phyloP scores from a whole-genome alignment of 1,139 yeast species.

The Taphrina wiesneri region DNA sequence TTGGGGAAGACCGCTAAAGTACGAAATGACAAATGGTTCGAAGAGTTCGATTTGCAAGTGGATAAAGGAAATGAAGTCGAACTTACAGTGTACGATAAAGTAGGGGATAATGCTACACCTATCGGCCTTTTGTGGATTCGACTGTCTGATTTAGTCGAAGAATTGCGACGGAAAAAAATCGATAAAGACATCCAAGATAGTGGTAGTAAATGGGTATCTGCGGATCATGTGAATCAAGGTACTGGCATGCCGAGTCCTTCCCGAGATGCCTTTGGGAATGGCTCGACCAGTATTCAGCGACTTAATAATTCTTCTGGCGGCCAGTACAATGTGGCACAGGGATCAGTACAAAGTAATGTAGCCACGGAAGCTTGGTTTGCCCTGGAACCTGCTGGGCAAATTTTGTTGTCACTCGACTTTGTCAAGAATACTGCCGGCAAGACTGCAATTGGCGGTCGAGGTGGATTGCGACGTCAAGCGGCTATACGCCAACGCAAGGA shows the following conservation, averaged over 20 bases:
- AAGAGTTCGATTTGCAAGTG: slow-evolving; percentile 73
- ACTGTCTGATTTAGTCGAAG: slow-evolving; percentile 88
- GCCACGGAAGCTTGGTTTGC: slow-evolving; percentile 80
- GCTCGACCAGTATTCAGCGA: neutral
- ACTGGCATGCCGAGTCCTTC: slow-evolving; percentile 8
- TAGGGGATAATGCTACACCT: slow-evolving; percentile 67
- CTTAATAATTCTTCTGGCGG: neutral
- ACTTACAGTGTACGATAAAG: slow-evolving; percentile 78
- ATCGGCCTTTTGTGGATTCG: slow-evolving; percentile 94
- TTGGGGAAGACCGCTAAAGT: slow-evolving; percentile 73
- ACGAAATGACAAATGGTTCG: slow-evolving; percentile 80
- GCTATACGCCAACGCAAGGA: slow-evolving; percentile 95
- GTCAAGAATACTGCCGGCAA: slow-evolving; percentile 62
- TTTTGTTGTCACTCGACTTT: slow-evolving; percentile 73
- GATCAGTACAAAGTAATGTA: neutral
- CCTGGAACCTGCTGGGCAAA: slow-evolving; percentile 91
- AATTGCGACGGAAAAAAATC: slow-evolving; percentile 83
- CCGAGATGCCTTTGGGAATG: neutral
- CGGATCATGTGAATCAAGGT: slow-evolving; percentile 45
- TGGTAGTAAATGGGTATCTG: slow-evolving; percentile 76
- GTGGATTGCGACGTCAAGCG: slow-evolving; percentile 94
- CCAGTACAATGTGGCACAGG: neutral
- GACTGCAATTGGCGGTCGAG: slow-evolving; percentile 50
- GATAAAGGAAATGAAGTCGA: slow-evolving; percentile 92
- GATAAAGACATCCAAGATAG: slow-evolving; percentile 68